Conservation (phyloP, 768 basidiomycete genomes). For the Lactarius psammicola region DNA sequence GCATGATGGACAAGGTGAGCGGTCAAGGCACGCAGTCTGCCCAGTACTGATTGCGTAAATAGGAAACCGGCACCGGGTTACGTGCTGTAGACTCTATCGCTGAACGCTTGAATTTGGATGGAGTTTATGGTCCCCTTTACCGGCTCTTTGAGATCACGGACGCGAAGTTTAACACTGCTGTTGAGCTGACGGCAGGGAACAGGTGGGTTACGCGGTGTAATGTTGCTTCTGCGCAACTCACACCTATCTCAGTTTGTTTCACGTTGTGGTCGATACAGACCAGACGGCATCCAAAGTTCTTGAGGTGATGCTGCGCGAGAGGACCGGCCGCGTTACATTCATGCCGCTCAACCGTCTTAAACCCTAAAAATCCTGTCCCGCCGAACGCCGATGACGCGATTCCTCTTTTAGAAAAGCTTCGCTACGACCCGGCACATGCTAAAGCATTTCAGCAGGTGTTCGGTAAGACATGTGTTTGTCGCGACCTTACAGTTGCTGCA, state of each 20-base stretch:
- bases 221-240: neutral
- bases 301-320: slow-evolving; percentile 90
- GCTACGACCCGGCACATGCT: slow-evolving; percentile 63
- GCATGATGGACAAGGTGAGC: slow-evolving; percentile 94
- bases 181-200: slow-evolving; percentile 94
- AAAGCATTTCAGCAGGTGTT: slow-evolving; percentile 97
- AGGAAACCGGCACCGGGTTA: slow-evolving; percentile 92
- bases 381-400: slow-evolving; percentile 77
- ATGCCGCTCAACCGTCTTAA: slow-evolving; percentile 96
- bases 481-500: slow-evolving; percentile 87
- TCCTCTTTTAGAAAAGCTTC: slow-evolving; percentile 79
- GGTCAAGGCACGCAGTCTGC: slow-evolving; percentile 11
- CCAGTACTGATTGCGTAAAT: slow-evolving; percentile 15
- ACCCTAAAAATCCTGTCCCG: slow-evolving; percentile 60
- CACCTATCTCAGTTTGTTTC: slow-evolving; percentile 70
- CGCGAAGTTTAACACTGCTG: slow-evolving; percentile 82
- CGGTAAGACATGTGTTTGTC: slow-evolving; percentile 94
- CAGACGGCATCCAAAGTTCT: slow-evolving; percentile 89
- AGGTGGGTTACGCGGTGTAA: slow-evolving; percentile 51
- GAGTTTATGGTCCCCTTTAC: slow-evolving; percentile 93
- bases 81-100: slow-evolving; percentile 84
- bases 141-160: slow-evolving; percentile 90
- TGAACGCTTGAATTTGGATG: slow-evolving; percentile 66
- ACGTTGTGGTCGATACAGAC: slow-evolving; percentile 97
- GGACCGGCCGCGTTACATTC: slow-evolving; percentile 93